Evolutionary conservation across 371 early-diverging fungal genomes (phyloP), one percentile per base, ranked within the genome.

Genomic region (Rhizopus delemar): DNA sequence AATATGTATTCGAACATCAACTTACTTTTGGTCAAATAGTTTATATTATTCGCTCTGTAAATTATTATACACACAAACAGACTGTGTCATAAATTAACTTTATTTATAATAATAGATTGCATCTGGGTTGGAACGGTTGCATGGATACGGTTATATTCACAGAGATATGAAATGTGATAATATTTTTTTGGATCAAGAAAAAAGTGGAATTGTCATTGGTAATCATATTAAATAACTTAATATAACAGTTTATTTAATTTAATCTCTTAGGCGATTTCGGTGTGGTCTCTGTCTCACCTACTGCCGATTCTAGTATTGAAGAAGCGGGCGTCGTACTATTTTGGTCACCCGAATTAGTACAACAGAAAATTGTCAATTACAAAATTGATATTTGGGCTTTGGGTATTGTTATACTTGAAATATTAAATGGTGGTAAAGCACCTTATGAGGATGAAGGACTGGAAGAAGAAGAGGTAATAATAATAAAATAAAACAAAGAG

Each of bases 131-230:
- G 77, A 69, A 9, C 74, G 77, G 60, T 57, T 80, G 11, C 80
- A 80, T 59, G 53, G 73, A 15, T 70, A 77, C 46, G 77, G 77
- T 32, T 80, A 80, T 36, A 77, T 80, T 11, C 80, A 80, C 46
- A 68, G 80, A 64, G 80, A 80, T 56, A 80, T 80, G 38, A 80
- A 80, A 49, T 80, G 80, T 52, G 80, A 80, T 41, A 80, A 80
- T 46, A 73, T 80, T 31, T 80, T 80, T 51, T 62, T 80, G 9
- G 69, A 71, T 51, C 45, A 73, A 59, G 69, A 73, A 32, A 55
- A 62, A 8, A 77, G 77, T 35, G 57, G 53, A 4, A 70, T 80
- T 45, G 77, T 80, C 9, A 80, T 80, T 46, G 78, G 78, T 78
- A 70, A 63, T 29, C 2, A 49, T 32, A 31, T n/a, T 7, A n/a